These are phyloP conservation scores for Penicillium paxilli DNA, from an alignment of 495 filamentous ascomycete genomes.

Conservation along the genomic window DNA sequence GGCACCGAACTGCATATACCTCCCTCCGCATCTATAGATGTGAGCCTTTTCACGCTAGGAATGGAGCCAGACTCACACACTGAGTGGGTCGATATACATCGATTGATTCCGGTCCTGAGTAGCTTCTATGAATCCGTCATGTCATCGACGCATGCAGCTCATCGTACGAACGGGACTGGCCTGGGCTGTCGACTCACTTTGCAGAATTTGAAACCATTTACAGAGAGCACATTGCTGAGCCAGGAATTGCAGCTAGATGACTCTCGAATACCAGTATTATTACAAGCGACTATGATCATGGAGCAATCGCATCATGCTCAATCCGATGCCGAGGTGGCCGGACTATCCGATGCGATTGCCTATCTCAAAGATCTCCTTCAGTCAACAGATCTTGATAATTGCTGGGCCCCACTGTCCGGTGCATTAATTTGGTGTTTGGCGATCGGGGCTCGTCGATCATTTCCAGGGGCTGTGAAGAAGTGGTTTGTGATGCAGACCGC, in stretches of 20 bases:
- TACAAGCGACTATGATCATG: slow-evolving; percentile 5
- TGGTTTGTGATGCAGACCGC: slow-evolving; percentile 21
- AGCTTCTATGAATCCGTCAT: background rate
- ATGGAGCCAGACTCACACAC: background rate
- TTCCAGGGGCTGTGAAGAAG: background rate
- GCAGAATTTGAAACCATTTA: background rate
- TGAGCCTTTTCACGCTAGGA: background rate
- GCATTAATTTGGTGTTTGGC: slow-evolving; percentile 24
- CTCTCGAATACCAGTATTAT: slow-evolving; percentile 1
- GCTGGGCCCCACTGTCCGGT: slow-evolving; percentile 12
- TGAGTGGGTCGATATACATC: background rate
- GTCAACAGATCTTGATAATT: slow-evolving; percentile 10
- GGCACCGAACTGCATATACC: background rate
- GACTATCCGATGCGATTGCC: background rate
- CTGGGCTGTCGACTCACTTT: background rate
- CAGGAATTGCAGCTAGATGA: slow-evolving; percentile 2
- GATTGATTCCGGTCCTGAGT: background rate
- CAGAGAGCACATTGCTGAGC: background rate
- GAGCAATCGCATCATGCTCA: background rate
- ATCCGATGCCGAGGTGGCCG: background rate
- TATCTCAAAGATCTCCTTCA: slow-evolving; percentile 13
- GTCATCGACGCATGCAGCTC: background rate
- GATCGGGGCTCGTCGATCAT: slow-evolving; percentile 14
- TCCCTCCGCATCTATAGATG: background rate
- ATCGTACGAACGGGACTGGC: background rate